Conservation (phyloP, 148 eudicot genomes). For the Chenopodium formosanum region DNA sequence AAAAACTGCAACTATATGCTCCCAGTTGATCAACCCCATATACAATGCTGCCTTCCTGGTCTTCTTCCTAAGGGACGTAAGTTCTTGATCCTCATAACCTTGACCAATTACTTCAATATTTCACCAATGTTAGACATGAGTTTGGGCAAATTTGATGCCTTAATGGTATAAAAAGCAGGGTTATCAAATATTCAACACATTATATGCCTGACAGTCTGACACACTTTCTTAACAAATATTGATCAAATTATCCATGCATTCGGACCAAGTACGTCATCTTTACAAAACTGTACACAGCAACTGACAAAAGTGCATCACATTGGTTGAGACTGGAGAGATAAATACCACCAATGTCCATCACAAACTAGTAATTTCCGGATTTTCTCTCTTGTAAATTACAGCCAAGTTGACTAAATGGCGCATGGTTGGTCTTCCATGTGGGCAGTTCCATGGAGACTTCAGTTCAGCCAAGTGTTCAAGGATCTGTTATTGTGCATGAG, state of each 20-base stretch:
- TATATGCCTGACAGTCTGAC: neutral
- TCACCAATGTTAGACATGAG: too few relatives aligned
- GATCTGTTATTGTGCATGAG: constrained; percentile 47
- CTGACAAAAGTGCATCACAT: constrained; percentile 11
- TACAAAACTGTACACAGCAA: neutral
- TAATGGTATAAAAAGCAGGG: too few relatives aligned
- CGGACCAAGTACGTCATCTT: neutral
- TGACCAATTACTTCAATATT: too few relatives aligned
- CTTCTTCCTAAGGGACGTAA: too few relatives aligned
- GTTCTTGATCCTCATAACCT: too few relatives aligned
- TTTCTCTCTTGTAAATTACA: constrained; percentile 28
- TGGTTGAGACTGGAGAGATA: neutral
- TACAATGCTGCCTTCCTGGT: too few relatives aligned
- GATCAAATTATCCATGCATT: neutral
- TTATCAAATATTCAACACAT: neutral
- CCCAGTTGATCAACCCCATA: too few relatives aligned
- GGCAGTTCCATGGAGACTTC: constrained; percentile 99
- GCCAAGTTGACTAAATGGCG: constrained; percentile 84
- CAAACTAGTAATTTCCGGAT: constrained; percentile 18
- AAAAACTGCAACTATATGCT: too few relatives aligned
- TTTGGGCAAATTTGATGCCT: too few relatives aligned
- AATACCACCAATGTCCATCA: constrained; percentile 1
- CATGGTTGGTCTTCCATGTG: constrained; percentile 99
- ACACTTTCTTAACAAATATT: neutral
- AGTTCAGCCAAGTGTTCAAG: constrained; percentile 73